Percentiles rank a stretch among this genome's conserved stretches.
These are phyloP conservation scores for Termitomyces sp. DNA, from an alignment of 768 basidiomycete genomes.

Conservation along the genomic window DNA sequence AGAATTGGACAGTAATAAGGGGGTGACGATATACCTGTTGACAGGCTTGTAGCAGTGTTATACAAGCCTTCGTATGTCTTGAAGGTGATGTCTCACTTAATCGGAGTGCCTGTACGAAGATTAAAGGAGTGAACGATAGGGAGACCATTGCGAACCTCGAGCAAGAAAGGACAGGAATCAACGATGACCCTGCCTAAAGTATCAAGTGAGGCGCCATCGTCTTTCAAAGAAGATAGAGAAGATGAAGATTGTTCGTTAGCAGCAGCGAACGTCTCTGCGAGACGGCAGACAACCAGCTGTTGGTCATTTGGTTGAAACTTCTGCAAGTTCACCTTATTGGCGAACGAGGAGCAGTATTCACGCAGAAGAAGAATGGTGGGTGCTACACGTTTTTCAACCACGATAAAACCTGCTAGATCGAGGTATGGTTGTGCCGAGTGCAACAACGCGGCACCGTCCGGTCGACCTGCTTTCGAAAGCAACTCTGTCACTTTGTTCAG, in stretches of 20 bases:
- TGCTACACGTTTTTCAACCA: constrained; percentile 33
- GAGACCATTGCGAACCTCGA: constrained; percentile 34
- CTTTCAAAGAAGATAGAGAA: constrained; percentile 13
- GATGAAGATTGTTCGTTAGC: constrained; percentile 26
- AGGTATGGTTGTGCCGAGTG: constrained; percentile 36
- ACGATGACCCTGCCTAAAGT: constrained; percentile 39
- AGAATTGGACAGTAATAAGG: not conserved
- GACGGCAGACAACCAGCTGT: constrained; percentile 36
- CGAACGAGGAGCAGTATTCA: constrained; percentile 40
- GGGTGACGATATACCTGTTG: constrained; percentile 25
- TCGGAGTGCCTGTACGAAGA: constrained; percentile 23
- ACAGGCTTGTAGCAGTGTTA: constrained; percentile 38
- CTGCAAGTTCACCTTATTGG: constrained; percentile 42
- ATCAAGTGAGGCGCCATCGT: constrained; percentile 22
- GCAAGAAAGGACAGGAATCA: constrained; percentile 41
- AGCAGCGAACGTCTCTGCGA: constrained; percentile 37
- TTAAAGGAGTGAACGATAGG: constrained; percentile 1
- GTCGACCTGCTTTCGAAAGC: constrained; percentile 9
- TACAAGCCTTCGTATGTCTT: constrained; percentile 30
- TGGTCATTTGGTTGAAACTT: constrained; percentile 38
- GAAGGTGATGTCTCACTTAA: constrained; percentile 20
- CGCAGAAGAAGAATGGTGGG: constrained; percentile 42
- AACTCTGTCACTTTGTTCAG: constrained; percentile 12
- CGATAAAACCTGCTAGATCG: constrained; percentile 38
- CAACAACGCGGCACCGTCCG: constrained; percentile 25